Base-by-base conservation (phyloP, 2,329 filamentous ascomycete species). In the Moelleriella libera region DNA sequence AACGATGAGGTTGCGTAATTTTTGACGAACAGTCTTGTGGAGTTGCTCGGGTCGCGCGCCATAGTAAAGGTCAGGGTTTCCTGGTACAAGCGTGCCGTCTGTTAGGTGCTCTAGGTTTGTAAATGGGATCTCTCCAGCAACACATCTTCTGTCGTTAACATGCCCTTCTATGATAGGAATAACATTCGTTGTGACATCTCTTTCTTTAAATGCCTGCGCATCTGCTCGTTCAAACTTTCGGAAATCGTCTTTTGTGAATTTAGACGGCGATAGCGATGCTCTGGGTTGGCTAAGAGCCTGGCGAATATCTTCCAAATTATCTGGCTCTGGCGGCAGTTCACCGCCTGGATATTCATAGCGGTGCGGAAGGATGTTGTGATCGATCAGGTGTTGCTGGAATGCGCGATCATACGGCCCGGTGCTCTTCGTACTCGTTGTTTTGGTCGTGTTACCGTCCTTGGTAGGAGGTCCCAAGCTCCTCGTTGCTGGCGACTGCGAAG, bases 91-190 rank as follows among this genome's bases (percentile, higher is more conserved):
- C 12, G 58, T 58, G 5, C 59, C 59, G 48, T 66, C 60, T 2
- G 61, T 66, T 34, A 72, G 53, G 41, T 53, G 54, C 11, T 58
- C 54, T 34, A 68, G 60, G 48, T 65, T 65, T n/a, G 37, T 52
- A 47, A 69, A 70, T 3, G 49, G 39, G 4, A 59, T 39, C 34
- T 39, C 8, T 12, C 34, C 34, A 8, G 8, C 34, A 12, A 12
- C 34, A 12, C 34, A 39, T 39, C 12, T 39, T 9, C 34, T 8
- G 12, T 39, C 34, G 8, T 39, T 12, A 39, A 39, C 8, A 9
- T 39, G 8, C 12, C 34, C 34, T 39, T 39, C 8, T 9, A 39
- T 39, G 34, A 39, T 39, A 39, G 63, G 58, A 41, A 70, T 52
- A 2, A 67, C 56, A 42, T 51, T 52, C 31, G 50, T 51, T 29